phyloP scores from a whole-genome alignment of 805 yeast species.

The Saccharomycopsis synnaedendra region DNA sequence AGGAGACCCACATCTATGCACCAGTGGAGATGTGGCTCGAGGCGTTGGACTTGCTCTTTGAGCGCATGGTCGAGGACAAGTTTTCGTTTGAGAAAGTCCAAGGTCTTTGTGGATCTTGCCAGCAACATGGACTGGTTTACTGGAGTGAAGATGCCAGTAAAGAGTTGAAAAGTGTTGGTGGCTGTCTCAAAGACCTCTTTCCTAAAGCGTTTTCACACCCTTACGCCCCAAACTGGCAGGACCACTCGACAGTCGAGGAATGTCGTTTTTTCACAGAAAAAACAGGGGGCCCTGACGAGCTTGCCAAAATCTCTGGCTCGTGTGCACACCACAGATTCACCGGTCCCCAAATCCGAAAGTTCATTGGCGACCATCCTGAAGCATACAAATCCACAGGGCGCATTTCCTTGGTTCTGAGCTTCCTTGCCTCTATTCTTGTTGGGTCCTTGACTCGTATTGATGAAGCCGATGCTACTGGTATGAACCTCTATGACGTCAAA shows the following conservation, averaged over 20 bases:
- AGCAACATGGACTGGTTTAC: constrained; percentile 85
- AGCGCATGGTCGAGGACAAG: constrained; percentile 33
- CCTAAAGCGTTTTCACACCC: constrained; percentile 47
- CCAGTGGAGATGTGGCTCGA: constrained; percentile 91
- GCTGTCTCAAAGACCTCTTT: constrained; percentile 28
- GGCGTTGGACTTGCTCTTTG: constrained; percentile 57
- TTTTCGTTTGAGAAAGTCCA: constrained; percentile 50
- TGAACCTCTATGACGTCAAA: constrained; percentile 74
- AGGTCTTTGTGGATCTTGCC: constrained; percentile 78
- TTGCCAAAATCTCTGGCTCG: constrained; percentile 71
- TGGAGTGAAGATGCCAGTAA: constrained; percentile 46
- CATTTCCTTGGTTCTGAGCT: constrained; percentile 69
- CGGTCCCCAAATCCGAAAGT: constrained; percentile 80
- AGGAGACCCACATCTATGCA: constrained; percentile 50
- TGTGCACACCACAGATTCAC: constrained; percentile 84
- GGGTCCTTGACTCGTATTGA: constrained; percentile 60
- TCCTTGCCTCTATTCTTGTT: constrained; percentile 58
- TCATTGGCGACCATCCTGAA: constrained; percentile 40
- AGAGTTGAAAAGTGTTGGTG: constrained; percentile 28
- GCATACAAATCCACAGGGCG: constrained; percentile 44
- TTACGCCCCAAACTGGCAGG: constrained; percentile 90
- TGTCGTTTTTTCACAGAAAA: constrained; percentile 47
- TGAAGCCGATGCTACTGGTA: constrained; percentile 85
- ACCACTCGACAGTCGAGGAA: constrained; percentile 73
- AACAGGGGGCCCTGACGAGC: constrained; percentile 43